These are phyloP conservation scores for Tubosaeta brunneosetosa DNA, from an alignment of 768 basidiomycete genomes.

Conservation along the genomic window DNA sequence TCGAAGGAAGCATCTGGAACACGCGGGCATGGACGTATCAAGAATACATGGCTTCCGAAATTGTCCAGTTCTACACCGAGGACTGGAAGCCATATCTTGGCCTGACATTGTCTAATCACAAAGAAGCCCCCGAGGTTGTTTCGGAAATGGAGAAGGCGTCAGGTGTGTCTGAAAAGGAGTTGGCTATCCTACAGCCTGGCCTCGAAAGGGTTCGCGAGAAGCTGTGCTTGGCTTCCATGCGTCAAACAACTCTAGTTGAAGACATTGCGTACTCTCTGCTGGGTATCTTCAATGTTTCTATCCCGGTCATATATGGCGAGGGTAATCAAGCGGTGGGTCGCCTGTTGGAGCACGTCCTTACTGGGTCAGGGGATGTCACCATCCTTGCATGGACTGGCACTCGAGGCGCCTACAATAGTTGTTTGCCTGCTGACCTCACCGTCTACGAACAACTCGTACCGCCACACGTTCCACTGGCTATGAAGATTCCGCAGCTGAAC, in stretches of 20 bases:
- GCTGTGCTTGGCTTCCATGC: not conserved
- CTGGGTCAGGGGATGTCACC: not conserved
- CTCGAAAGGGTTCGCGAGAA: not conserved
- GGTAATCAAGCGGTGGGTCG: not conserved
- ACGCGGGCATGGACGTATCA: slow-evolving; percentile 11
- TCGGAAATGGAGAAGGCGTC: not conserved
- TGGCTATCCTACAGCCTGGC: not conserved
- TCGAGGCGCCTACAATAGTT: slow-evolving; percentile 1
- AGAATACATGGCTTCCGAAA: slow-evolving; percentile 2
- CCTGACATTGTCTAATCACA: not conserved
- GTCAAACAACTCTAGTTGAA: not conserved
- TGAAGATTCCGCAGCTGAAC: not conserved
- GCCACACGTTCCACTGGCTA: not conserved
- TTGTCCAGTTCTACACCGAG: not conserved
- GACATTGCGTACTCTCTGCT: not conserved
- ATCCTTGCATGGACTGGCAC: slow-evolving; percentile 3
- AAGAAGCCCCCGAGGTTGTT: not conserved
- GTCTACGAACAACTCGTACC: slow-evolving; percentile 2
- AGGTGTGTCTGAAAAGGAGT: not conserved
- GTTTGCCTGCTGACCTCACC: not conserved
- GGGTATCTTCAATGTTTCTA: slow-evolving; percentile 1
- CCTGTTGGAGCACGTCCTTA: not conserved
- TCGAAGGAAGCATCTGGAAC: slow-evolving; percentile 4
- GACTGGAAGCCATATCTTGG: slow-evolving; percentile 1
- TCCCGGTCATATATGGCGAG: not conserved